Base-by-base conservation (phyloP, 2,329 filamentous ascomycete genomes). In the Neophaeococcomyces mojaviensis region DNA sequence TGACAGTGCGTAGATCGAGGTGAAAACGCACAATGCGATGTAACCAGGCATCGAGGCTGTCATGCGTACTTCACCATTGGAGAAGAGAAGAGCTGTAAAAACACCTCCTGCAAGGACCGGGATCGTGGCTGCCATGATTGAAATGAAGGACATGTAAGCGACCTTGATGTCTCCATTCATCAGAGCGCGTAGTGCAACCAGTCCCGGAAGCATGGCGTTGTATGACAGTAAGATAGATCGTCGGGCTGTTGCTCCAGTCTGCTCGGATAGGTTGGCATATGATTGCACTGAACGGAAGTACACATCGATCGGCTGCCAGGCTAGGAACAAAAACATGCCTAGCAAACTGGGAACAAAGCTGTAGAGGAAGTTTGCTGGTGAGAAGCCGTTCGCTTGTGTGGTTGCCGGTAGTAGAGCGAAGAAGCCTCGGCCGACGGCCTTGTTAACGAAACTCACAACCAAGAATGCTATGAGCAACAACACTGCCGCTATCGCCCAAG, bases 291-390 rank as follows among this genome's bases (percentile, higher is more conserved):
- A 68, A 40, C 79, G 77, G 58, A 79, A 71, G 47, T 77, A 76
- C 52, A 76, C 70, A 58, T 82, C 79, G 51, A 82, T 69, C 6
- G 77, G 73, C 41, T 80, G 70, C 67, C 77, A 75, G 42, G 70
- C 64, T 18, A 82, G 73, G 58, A 81, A 78, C 35, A 81, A 67
- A 26, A 81, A 58, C 44, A 72, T 77, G 1, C 73, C 79, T 33
- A 82, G 72, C 3, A 80, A 48, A 0, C 73, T 67, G 0, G 79
- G 79, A 16, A 83, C 60, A 53, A 83, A 82, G 53, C 75, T 79
- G 68, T 88, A 96, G 41, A 95, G 68, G 66, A 96, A 96, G 64
- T 95, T 88, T 40, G 88, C 86, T 0, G 86, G 72, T 1, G 87
- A 94, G 64, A 94, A 96, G 15, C 84, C 86, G 20, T 70, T 70